Evolutionary conservation across 108 stramenopile genomes (phyloP).

Genomic region (Mediolabrus comicus): DNA sequence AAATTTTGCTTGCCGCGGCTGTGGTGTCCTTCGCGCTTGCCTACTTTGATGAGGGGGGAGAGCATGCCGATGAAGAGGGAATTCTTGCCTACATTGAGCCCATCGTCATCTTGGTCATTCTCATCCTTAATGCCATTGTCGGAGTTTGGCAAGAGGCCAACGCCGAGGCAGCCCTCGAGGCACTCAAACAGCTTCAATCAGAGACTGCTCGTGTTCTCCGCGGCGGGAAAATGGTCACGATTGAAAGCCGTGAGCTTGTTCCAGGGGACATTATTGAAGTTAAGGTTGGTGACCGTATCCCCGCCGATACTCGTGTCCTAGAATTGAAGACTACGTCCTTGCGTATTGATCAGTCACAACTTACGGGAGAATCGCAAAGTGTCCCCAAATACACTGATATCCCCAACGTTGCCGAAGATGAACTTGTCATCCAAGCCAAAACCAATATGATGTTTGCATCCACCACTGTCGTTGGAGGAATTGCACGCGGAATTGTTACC

Average conservation of each 20-base stretch:
- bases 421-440: constrained; percentile 63
- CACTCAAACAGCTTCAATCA: constrained; percentile 92
- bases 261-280: constrained; percentile 85
- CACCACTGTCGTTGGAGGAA: constrained; percentile 75
- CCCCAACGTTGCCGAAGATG: constrained; percentile 26
- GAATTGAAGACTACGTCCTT: constrained; percentile 37
- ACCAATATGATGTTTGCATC: constrained; percentile 78
- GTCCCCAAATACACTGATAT: constrained; percentile 26
- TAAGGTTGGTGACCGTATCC: constrained; percentile 79
- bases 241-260: constrained; percentile 50
- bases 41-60: constrained; percentile 87
- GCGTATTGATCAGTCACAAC: constrained; percentile 41
- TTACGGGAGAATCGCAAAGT: constrained; percentile 51
- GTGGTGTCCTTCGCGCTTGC: constrained; percentile 90
- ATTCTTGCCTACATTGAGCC: constrained; percentile 89
- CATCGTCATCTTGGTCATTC: constrained; percentile 90
- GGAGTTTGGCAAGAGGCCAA: constrained; percentile 93
- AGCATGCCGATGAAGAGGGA: constrained; percentile 56
- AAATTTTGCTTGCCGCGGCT: constrained; percentile 94
- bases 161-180: constrained; percentile 88
- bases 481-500: constrained; percentile 63
- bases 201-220: constrained; percentile 72
- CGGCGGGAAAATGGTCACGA: constrained; percentile 54
- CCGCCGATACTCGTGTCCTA: constrained; percentile 62
- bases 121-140: constrained; percentile 95